Base-by-base conservation (phyloP, 1,284 basidiomycete genomes). In the Hemileia vastatrix region DNA sequence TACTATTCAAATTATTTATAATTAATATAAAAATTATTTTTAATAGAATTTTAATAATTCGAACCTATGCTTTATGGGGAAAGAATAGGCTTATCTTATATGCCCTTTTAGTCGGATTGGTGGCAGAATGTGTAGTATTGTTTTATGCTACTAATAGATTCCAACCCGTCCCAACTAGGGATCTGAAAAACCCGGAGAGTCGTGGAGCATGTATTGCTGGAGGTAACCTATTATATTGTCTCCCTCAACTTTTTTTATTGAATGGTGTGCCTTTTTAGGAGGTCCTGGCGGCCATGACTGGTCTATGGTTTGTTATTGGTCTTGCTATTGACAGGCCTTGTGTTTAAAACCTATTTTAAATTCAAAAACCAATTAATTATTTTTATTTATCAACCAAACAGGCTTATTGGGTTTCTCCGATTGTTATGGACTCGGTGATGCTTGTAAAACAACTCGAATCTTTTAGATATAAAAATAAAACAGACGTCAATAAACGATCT, bases 351-450 rank as follows among this genome's bases (percentile, higher is more conserved):
- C n/a, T n/a, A n/a, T n/a, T n/a, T n/a, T n/a, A n/a, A n/a, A n/a
- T n/a, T n/a, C n/a, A n/a, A 31, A 27, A 24, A 50, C 49, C 18
- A 6, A n/a, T 53, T 60, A 44, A n/a, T 36, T 33, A 27, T 5
- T 33, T n/a, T 27, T 19, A 27, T 8, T 47, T 43, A 11, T 45
- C 31, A n/a, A n/a, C n/a, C n/a, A n/a, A n/a, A n/a, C 18, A 62
- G 59, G 59, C 59, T 36, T 62, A 62, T 33, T 62, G 59, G 59
- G 59, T 62, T 48, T 62, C 59, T 9, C 59, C 59, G 23, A 62
- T 62, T 21, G 53, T 62, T 11, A 62, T 62, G 59, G 59, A 62
- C 36, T 54, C 59, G 4, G 27, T 62, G 52, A 62, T 62, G 59
- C 45, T 62, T 6, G 36, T 62, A n/a, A n/a, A n/a, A n/a, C n/a